Percentiles rank a stretch among this genome's conserved stretches.
phyloP scores from a whole-genome alignment of 73 alveolate species.

The Breviolum minutum region DNA sequence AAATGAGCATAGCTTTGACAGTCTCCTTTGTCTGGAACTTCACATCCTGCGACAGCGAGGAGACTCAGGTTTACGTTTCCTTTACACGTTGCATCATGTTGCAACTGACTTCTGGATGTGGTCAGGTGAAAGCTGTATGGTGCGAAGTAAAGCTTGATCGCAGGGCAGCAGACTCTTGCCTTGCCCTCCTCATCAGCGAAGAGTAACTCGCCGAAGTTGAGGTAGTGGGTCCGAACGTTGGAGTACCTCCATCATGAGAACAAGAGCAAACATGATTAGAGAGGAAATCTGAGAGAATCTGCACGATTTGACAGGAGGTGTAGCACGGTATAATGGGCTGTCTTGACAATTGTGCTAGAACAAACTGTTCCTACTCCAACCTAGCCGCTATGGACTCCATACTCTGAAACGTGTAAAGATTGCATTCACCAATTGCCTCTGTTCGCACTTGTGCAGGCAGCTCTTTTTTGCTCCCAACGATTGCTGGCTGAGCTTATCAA shows the following conservation, averaged over 20 bases:
- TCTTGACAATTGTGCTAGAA: too few species aligned
- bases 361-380: neutral
- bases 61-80: neutral
- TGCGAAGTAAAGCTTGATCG: neutral
- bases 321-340: too few species aligned
- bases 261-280: neutral
- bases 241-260: slow-evolving; percentile 24
- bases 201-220: slow-evolving; percentile 93
- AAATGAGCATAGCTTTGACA: too few species aligned
- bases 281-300: neutral
- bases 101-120: neutral
- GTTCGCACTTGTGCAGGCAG: neutral
- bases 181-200: slow-evolving; percentile 93
- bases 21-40: slow-evolving; percentile 81
- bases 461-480: slow-evolving; percentile 39
- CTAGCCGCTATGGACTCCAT: too few species aligned
- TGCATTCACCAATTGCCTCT: neutral
- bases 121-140: too few species aligned
- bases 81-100: neutral
- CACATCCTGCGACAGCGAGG: slow-evolving; percentile 41
- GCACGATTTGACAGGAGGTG: too few species aligned
- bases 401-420: too few species aligned
- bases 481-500: slow-evolving; percentile 35
- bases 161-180: neutral
- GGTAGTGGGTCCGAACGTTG: slow-evolving; percentile 71